These are phyloP conservation scores for Odontarrhena argentea DNA, from an alignment of 345 rosid genomes.

Conservation along the genomic window DNA sequence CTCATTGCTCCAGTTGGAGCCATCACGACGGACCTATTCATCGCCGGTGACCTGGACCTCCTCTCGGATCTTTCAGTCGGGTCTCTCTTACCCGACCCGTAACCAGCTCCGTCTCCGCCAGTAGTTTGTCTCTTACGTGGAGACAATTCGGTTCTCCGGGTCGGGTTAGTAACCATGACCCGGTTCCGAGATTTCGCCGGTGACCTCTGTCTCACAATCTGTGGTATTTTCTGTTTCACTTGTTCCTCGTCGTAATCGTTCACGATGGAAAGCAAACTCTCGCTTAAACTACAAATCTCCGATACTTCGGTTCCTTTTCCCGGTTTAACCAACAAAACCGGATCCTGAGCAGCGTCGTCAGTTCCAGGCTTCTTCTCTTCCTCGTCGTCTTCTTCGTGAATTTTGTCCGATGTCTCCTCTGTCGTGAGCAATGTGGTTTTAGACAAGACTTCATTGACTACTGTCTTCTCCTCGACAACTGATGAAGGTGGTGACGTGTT, in stretches of 20 bases:
- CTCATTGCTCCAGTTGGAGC: constrained; percentile 48
- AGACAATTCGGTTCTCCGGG: constrained; percentile 56
- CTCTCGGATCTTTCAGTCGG: constrained; percentile 61
- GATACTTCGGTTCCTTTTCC: constrained; percentile 34
- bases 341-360: neutral
- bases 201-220: constrained; percentile 36
- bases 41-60: constrained; percentile 71
- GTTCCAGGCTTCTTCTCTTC: constrained; percentile 34
- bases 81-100: constrained; percentile 46
- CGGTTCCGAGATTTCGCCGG: constrained; percentile 41
- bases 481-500: constrained; percentile 18
- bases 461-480: constrained; percentile 35
- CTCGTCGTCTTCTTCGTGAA: constrained; percentile 26
- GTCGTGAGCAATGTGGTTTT: constrained; percentile 34
- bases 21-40: constrained; percentile 50
- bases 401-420: constrained; percentile 12
- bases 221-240: constrained; percentile 17
- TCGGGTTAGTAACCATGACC: constrained; percentile 42
- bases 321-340: constrained; percentile 22
- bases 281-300: constrained; percentile 37
- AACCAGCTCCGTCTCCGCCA: constrained; percentile 36
- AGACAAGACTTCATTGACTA: constrained; percentile 45
- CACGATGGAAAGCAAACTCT: constrained; percentile 39
- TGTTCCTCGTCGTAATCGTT: constrained; percentile 43
- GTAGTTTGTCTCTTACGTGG: constrained; percentile 44